phyloP scores from a whole-genome alignment of 2,329 filamentous ascomycete species.

The Aspergillus sp. region DNA sequence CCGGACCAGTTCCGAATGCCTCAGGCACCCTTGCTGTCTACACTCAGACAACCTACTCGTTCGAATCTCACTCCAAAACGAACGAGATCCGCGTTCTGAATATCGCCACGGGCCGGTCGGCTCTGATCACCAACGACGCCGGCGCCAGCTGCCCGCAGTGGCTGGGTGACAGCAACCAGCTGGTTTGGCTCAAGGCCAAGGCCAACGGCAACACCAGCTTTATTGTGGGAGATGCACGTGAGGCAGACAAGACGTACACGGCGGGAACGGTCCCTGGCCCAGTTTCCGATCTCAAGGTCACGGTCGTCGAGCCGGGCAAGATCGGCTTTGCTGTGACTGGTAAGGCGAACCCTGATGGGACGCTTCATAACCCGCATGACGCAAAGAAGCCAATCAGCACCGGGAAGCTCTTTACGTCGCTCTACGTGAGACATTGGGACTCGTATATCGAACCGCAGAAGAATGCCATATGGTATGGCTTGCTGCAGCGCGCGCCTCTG shows the following conservation, averaged over 20 bases:
- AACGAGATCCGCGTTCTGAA: conserved; percentile 51
- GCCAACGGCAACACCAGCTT: conserved; percentile 51
- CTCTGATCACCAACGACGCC: conserved; percentile 47
- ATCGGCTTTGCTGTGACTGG: conserved; percentile 51
- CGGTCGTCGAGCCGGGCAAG: conserved; percentile 43
- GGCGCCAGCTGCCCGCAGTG: conserved; percentile 50
- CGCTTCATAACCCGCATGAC: conserved; percentile 53
- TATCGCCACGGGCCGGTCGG: conserved; percentile 43
- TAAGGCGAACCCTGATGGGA: conserved; percentile 50
- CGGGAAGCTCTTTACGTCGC: conserved; percentile 52
- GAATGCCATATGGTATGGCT: conserved; percentile 53
- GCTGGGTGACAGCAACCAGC: conserved; percentile 45
- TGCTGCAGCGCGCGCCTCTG: conserved; percentile 45
- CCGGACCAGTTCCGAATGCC: conserved; percentile 47
- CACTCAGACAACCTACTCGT: conserved; percentile 53
- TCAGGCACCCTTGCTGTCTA: conserved; percentile 51
- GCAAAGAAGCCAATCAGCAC: conserved; percentile 49
- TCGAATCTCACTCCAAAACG: conserved; percentile 50
- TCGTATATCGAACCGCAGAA: conserved; percentile 52
- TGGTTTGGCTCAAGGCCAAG: conserved; percentile 51
- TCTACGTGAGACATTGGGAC: conserved; percentile 59
- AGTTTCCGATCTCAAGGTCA: conserved; percentile 50
- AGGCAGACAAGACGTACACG: conserved; percentile 45
- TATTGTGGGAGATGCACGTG: conserved; percentile 45
- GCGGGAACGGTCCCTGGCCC: conserved; percentile 50